Base-by-base conservation (phyloP, 805 yeast species). In the Diddensiella transvaalensis region DNA sequence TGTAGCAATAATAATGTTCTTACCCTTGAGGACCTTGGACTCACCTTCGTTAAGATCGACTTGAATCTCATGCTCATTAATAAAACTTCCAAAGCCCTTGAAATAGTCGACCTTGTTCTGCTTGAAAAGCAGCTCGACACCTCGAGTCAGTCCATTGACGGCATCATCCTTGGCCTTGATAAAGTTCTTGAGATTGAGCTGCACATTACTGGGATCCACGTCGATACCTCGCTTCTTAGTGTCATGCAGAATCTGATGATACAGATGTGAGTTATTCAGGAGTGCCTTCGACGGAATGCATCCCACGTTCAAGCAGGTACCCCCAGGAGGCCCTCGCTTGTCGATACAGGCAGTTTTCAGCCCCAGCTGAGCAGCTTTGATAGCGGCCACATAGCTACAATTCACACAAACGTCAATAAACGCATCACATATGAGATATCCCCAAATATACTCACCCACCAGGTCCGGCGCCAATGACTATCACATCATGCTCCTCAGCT, bases 391-490 rank as follows among this genome's bases (percentile, higher is more conserved):
- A 69, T 93, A 93, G 54, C 48, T 44, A 26, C 15, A 6, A 35
- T 8, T 35, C 8, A 17, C 38, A n/a, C n/a, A n/a, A n/a, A n/a
- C n/a, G n/a, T n/a, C n/a, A n/a, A n/a, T n/a, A n/a, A n/a, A n/a
- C n/a, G n/a, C n/a, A n/a, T n/a, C n/a, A n/a, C n/a, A n/a, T n/a
- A n/a, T n/a, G n/a, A n/a, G n/a, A n/a, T 26, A 26, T 8, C 13
- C 32, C 32, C 15, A n/a, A 35, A 6, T 3, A 8, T 18, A 46
- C 44, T 40, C 24, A 46, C 44, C 99, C 99, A 70, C 98, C 99
- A 59, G 99, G 99, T 51, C 99, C 99, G 62, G 97, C 98, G 60
- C 99, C 99, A 64, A 93, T 85, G 60, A 93, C 87, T 47, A 91
- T 95, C 47, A 93, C 80, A 64, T 93, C 98, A 67, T 87, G 93